Percentiles rank a stretch among this genome's conserved stretches.
phyloP scores from a whole-genome alignment of 495 filamentous ascomycete species.

The Penicillium ochrochloron region DNA sequence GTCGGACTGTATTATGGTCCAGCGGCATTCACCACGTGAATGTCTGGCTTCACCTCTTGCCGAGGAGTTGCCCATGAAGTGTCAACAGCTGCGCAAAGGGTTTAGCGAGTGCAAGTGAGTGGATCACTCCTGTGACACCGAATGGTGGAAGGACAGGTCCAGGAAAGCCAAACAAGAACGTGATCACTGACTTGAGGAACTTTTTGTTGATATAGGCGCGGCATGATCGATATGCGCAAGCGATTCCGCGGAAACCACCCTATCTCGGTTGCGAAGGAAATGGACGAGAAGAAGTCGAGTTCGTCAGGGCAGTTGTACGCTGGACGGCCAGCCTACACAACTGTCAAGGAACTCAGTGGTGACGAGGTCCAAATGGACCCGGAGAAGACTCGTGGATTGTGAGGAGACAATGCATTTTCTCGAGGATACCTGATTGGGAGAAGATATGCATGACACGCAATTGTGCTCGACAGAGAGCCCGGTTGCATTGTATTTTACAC shows the following conservation, averaged over 20 bases:
- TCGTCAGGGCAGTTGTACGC: conserved; percentile 71
- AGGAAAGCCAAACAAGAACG: not conserved
- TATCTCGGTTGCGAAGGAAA: conserved; percentile 66
- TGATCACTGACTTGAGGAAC: conserved; percentile 19
- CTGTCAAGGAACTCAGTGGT: conserved; percentile 52
- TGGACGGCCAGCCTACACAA: conserved; percentile 71
- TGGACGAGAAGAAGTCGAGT: conserved; percentile 57
- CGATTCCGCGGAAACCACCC: conserved; percentile 96
- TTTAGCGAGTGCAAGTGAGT: conserved; percentile 88
- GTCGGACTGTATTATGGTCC: conserved; percentile 91
- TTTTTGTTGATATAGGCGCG: conserved; percentile 54
- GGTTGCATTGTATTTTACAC: conserved; percentile 17
- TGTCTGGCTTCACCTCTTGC: conserved; percentile 81
- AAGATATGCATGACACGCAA: conserved; percentile 9
- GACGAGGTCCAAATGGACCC: conserved; percentile 56
- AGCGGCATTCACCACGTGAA: conserved; percentile 83
- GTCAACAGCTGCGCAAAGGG: conserved; percentile 90
- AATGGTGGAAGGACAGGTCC: not conserved
- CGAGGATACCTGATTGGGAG: not conserved
- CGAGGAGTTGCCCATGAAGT: conserved; percentile 79
- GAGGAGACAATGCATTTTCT: conserved; percentile 16
- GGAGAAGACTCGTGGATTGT: conserved; percentile 54
- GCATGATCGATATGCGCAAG: conserved; percentile 98
- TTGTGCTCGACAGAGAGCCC: conserved; percentile 2
- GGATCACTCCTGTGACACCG: conserved; percentile 5